Percentiles rank a stretch among this genome's conserved stretches.
Evolutionary conservation across 345 rosid species (phyloP).

Genomic region (Eucalyptus coolabah): DNA sequence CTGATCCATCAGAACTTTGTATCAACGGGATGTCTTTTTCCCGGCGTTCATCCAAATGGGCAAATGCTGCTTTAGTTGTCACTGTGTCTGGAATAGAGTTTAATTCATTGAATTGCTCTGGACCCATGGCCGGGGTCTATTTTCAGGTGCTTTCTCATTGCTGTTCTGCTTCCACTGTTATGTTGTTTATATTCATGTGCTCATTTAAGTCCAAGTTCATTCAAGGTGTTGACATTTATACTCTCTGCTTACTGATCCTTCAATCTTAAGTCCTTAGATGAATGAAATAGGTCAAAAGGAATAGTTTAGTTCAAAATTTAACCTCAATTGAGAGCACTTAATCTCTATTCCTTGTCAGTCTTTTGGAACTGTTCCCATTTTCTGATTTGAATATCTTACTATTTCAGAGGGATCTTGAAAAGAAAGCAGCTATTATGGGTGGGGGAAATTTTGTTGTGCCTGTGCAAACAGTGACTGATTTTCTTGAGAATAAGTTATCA

Average conservation of each 20-base stretch:
- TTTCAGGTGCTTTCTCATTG: conserved; percentile 53
- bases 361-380: background rate
- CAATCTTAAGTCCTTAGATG: background rate
- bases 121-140: conserved; percentile 88
- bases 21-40: conserved; percentile 98
- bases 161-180: background rate
- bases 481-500: conserved; percentile 60
- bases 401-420: conserved; percentile 79
- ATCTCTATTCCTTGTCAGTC: background rate
- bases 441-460: conserved; percentile 81
- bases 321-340: background rate
- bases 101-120: conserved; percentile 45
- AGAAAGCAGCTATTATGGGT: conserved; percentile 80
- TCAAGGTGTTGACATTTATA: background rate
- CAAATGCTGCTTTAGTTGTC: conserved; percentile 88
- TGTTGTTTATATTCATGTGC: background rate
- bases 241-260: background rate
- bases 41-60: conserved; percentile 93
- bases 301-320: background rate
- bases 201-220: background rate
- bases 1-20: conserved; percentile 76
- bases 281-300: background rate
- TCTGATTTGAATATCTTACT: background rate
- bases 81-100: conserved; percentile 66
- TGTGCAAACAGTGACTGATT: conserved; percentile 80